A percentile compares a stretch with the other conserved stretches of the same genome.
Evolutionary conservation across 2,329 filamentous ascomycete species (phyloP).

Genomic region (Colletotrichum liaoningense): DNA sequence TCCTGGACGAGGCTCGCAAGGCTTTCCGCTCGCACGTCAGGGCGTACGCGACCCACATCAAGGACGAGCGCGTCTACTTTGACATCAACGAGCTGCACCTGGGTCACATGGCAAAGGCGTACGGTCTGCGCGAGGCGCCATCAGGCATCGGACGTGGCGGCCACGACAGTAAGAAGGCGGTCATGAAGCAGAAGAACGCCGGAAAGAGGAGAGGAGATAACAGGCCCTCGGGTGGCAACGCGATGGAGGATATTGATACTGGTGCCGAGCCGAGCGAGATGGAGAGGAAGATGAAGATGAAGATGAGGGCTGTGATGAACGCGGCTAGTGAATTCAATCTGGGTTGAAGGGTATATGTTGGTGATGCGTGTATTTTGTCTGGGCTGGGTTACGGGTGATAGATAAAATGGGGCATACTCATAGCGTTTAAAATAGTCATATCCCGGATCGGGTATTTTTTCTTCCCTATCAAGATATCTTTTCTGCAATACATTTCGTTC

Average conservation of each 20-base stretch:
- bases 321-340: conserved; percentile 76
- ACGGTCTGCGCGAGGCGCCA: conserved; percentile 88
- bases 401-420: conserved; percentile 23
- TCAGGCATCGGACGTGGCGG: conserved; percentile 78
- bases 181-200: conserved; percentile 45
- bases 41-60: conserved; percentile 93
- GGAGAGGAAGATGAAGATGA: conserved; percentile 75
- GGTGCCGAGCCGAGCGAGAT: conserved; percentile 55
- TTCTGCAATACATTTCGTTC: not conserved
- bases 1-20: conserved; percentile 83
- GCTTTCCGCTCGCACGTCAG: conserved; percentile 93
- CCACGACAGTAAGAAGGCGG: conserved; percentile 56
- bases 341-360: conserved; percentile 53
- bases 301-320: conserved; percentile 67
- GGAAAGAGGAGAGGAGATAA: conserved; percentile 32
- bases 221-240: conserved; percentile 36
- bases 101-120: conserved; percentile 94
- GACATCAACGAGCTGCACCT: conserved; percentile 92
- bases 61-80: conserved; percentile 86
- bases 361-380: not conserved
- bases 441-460: conserved; percentile 24
- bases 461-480: not conserved
- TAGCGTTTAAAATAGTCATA: conserved; percentile 31
- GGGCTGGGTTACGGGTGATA: conserved; percentile 19
- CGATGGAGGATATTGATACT: conserved; percentile 42